Evolutionary conservation across 2,329 filamentous ascomycete species (phyloP).

Genomic region (Clonostachys sp.): DNA sequence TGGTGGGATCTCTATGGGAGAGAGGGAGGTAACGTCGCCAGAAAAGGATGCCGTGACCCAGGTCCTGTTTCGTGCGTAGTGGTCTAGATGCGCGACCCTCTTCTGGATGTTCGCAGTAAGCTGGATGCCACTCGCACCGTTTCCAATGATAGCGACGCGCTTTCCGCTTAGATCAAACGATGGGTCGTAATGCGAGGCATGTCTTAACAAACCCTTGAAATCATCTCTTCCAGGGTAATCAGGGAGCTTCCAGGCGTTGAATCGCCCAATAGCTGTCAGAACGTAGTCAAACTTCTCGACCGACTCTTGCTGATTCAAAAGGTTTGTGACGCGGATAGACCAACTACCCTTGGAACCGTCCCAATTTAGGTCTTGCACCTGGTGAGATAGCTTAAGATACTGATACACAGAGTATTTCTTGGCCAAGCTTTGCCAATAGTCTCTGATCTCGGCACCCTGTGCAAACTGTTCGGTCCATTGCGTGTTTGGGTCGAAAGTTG

Average conservation of each 20-base stretch:
- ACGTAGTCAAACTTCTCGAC: not conserved
- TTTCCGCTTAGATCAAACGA: slow-evolving; percentile 43
- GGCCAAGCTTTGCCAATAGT: not conserved
- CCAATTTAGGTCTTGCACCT: not conserved
- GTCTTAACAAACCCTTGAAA: slow-evolving; percentile 45
- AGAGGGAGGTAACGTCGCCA: slow-evolving; percentile 46
- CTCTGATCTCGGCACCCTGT: slow-evolving; percentile 46
- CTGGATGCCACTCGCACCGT: slow-evolving; percentile 58
- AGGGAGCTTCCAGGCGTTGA: slow-evolving; percentile 36
- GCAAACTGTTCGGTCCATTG: slow-evolving; percentile 68
- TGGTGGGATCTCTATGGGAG: slow-evolving; percentile 47
- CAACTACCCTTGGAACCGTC: not conserved
- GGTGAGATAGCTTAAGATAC: not conserved
- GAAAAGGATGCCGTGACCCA: slow-evolving; percentile 65
- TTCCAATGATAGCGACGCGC: slow-evolving; percentile 55
- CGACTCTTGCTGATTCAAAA: not conserved
- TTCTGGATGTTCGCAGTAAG: slow-evolving; percentile 47
- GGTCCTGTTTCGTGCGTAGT: slow-evolving; percentile 60
- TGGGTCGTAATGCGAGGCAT: slow-evolving; percentile 57
- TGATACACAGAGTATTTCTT: not conserved
- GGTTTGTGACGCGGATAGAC: not conserved
- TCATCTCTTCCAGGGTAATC: not conserved
- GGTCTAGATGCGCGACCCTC: slow-evolving; percentile 46
- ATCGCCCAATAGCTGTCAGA: not conserved
- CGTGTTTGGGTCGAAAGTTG: slow-evolving; percentile 61